Evolutionary conservation across 148 eudicot genomes (phyloP), one percentile per base, ranked within the genome.

Genomic region (Rheum nobile): DNA sequence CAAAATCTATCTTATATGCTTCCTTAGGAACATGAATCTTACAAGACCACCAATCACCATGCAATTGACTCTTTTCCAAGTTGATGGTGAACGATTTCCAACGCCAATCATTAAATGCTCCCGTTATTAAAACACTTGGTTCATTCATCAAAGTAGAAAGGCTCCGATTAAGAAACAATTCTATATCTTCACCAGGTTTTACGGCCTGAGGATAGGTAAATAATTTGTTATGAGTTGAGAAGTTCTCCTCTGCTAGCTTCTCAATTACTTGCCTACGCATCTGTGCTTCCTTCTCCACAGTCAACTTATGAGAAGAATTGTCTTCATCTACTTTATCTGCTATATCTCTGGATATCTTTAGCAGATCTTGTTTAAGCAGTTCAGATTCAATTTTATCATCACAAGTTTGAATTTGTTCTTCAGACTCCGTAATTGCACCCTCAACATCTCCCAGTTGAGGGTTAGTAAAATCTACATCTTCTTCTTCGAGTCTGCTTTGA

Each of bases 1-100:
- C 96, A 71, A 95, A 95, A 80, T 95, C 94, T 46, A 92, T 80
- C 75, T 75, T 84, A 85, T 90, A 95, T 73, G 94, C 96, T 87
- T 95, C 92, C 78, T 79, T 82, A 55, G 99, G 99, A 82, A 95
- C 94, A 80, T 85, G 91, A 74, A 95, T 73, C 75, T 76, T 67
- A 83, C 99, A 95, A 75, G 92, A 87, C 99, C 99, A 95, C 99
- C 97, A 95, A 79, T 95, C 97, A 71, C 92, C 94, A 71, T 72
- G 80, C 55, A 95, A 87, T 78, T 87, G 74, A 75, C 82, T 83
- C 84, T 92, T 92, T n/a, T 82, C 83, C 80, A 95, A 78, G 67
- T 81, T 90, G 37, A 68, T 52, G 46, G 94, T 87, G 72, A 92
- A 95, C 22, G 96, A 90, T 80, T 85, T 92, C 92, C 92, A 95